Base-by-base conservation (phyloP, 1,284 basidiomycete genomes). In the Ceratobasidium sp. region DNA sequence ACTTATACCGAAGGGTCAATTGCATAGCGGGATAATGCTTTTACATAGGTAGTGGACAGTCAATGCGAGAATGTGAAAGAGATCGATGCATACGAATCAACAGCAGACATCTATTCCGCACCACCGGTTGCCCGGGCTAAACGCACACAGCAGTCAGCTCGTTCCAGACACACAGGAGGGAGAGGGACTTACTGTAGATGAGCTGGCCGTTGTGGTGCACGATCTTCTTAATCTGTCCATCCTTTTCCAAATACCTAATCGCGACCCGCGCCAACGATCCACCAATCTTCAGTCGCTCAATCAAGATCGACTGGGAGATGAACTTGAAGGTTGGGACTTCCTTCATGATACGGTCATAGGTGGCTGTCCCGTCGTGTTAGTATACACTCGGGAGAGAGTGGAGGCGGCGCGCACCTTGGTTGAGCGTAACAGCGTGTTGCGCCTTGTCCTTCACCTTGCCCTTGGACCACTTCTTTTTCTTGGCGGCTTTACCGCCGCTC, bases 381-480 rank as follows among this genome's bases (percentile, higher is more conserved):
- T 15, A 22, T 17, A 65, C 20, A 35, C 10, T 20, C 8, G 17
- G n/a, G 35, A 35, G 7, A 32, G 27, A 12, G n/a, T 42, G 22
- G 29, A 43, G 45, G 20, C 27, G 20, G 10, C 13, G 43, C 62
- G 25, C 34, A 65, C 62, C 74, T 85, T 96, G 94, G 86, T 97
- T 94, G 78, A 97, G 89, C 76, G 90, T 85, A 80, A 98, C 96
- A 78, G 92, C 88, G 86, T 96, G 94, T 79, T 91, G 89, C 77
- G 93, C 94, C 90, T 98, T 98, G 85, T 98, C 95, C 90, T 98
- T 98, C 81, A 98, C 95, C 84, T 97, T 97, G 81, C 96, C 96
- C 88, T 98, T 98, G 76, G 95, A 98, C 96, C 96, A 98, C 88
- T 98, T 98, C 91, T 98, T 98, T 88, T 98, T 98, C 88, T 98